These are phyloP conservation scores for Suhomyces taliae DNA, from an alignment of 1,139 yeast genomes.

Conservation along the genomic window DNA sequence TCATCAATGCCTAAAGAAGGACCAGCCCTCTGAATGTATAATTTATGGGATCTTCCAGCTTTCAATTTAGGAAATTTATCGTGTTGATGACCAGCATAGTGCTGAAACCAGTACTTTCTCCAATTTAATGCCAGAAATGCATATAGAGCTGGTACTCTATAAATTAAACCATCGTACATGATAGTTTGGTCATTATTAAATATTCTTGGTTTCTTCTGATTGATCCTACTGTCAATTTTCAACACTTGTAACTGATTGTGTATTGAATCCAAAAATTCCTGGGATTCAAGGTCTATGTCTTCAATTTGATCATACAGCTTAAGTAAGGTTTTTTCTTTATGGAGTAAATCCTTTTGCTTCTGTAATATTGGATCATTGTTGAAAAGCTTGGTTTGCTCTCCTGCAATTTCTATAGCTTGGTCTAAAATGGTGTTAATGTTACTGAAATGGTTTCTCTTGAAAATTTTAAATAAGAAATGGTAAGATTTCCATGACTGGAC, in stretches of 20 bases:
- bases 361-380: constrained; percentile 3
- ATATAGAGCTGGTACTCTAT: constrained; percentile 3
- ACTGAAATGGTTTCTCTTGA: constrained; percentile 12
- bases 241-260: background rate
- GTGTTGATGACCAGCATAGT: background rate
- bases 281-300: constrained; percentile 2
- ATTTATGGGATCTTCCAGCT: constrained; percentile 1
- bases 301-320: background rate
- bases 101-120: constrained; percentile 14
- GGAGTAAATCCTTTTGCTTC: constrained; percentile 3
- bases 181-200: constrained; percentile 1
- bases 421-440: constrained; percentile 10
- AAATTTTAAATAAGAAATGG: constrained; percentile 11
- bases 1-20: background rate
- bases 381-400: constrained; percentile 5
- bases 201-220: background rate
- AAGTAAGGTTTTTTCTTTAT: constrained; percentile 2
- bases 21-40: background rate
- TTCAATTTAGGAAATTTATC: background rate
- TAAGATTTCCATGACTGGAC: constrained; percentile 10
- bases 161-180: constrained; percentile 1
- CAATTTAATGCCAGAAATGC: constrained; percentile 6
- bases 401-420: constrained; percentile 10
- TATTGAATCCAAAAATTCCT: background rate
- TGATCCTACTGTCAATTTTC: background rate